A percentile compares a stretch with the other conserved stretches of the same genome.
Evolutionary conservation across 805 yeast genomes (phyloP).

Genomic region (Kodamaea lidongshanica): DNA sequence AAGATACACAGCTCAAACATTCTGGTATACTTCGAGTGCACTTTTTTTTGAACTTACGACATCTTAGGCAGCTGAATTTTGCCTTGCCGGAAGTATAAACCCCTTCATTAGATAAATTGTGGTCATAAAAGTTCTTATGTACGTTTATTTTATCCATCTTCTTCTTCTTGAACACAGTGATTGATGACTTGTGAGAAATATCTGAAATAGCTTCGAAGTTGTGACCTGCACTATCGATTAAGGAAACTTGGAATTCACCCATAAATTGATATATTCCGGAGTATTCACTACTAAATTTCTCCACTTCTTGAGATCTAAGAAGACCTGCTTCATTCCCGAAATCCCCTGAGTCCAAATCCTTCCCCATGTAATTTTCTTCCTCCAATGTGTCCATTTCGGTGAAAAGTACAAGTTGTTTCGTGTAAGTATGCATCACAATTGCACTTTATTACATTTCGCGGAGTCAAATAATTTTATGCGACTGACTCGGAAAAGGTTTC

Average conservation of each 20-base stretch:
- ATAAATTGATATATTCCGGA: conserved; percentile 18
- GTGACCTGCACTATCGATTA: conserved; percentile 9
- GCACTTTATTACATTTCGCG: too few species aligned
- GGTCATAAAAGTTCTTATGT: conserved; percentile 18
- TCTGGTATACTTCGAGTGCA: conserved; percentile 29
- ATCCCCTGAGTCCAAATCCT: too few species aligned
- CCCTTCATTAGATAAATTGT: conserved; percentile 16
- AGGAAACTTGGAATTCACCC: conserved; percentile 17
- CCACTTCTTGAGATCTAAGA: too few species aligned
- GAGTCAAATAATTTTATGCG: too few species aligned
- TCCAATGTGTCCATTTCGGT: too few species aligned
- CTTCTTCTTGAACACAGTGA: conserved; percentile 27
- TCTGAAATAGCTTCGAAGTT: neutral
- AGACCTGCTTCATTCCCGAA: too few species aligned
- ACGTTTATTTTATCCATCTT: conserved; percentile 13
- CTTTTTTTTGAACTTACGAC: conserved; percentile 26
- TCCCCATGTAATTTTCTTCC: too few species aligned
- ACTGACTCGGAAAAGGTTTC: too few species aligned
- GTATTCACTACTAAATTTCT: too few species aligned
- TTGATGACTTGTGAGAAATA: conserved; percentile 7
- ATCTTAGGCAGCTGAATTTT: conserved; percentile 24
- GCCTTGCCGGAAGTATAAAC: conserved; percentile 17
- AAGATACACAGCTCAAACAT: conserved; percentile 23
- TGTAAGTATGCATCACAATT: too few species aligned
- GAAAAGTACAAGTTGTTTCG: too few species aligned